Evolutionary conservation across 371 early-diverging fungal species (phyloP).

Genomic region (Syncephalastrum contaminatum): DNA sequence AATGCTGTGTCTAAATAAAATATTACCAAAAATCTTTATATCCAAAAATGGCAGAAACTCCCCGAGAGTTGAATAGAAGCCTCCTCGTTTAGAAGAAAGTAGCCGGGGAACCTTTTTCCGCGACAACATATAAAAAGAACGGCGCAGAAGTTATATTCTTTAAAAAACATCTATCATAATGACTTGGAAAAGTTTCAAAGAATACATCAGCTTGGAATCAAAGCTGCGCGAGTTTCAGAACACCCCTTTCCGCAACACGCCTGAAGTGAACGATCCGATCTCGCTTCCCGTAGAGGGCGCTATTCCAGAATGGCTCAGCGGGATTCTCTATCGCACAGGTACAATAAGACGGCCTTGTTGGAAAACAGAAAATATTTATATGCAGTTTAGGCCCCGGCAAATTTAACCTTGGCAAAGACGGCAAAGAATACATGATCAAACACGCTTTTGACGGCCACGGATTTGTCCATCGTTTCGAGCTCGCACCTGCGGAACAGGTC

Average conservation of each 20-base stretch:
- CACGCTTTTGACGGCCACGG: constrained; percentile 49
- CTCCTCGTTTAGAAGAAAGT: no score
- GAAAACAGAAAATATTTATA: not conserved
- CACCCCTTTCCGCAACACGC: constrained; percentile 19
- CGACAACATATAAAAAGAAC: no score
- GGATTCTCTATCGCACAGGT: constrained; percentile 44
- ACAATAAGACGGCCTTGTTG: constrained; percentile 5
- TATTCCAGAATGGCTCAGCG: constrained; percentile 41
- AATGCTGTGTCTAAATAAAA: no score
- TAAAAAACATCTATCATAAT: no score
- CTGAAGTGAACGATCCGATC: constrained; percentile 41
- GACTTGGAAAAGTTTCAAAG: constrained; percentile 1
- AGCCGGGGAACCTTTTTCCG: no score
- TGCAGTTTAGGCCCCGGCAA: constrained; percentile 30
- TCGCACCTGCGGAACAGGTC: constrained; percentile 19
- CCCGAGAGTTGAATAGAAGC: no score
- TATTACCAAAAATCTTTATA: no score
- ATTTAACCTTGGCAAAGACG: constrained; percentile 31
- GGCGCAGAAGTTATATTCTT: no score
- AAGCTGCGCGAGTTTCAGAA: constrained; percentile 5
- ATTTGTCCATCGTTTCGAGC: constrained; percentile 36
- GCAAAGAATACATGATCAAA: constrained; percentile 21
- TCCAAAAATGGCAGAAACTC: no score
- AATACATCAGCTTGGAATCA: not conserved
- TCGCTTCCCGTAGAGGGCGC: constrained; percentile 34